Evolutionary conservation across 2,329 filamentous ascomycete species (phyloP), one percentile per base, ranked within the genome.

Genomic region (Berkeleyomyces rouxiae): DNA sequence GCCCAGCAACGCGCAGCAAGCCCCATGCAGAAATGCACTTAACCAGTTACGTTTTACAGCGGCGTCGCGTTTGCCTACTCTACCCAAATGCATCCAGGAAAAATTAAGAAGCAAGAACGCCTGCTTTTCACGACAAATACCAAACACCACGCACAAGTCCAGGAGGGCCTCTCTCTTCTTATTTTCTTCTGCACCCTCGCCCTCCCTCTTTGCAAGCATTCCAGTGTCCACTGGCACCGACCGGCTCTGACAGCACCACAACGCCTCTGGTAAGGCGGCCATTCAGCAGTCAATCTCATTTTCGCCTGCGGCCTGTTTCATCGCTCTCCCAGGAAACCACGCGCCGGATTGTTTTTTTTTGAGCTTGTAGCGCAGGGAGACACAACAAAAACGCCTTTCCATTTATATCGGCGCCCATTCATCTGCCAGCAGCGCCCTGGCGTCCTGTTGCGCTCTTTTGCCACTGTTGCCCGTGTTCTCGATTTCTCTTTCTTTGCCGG

Each of bases 291-390:
- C 44, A 51, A n/a, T 51, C 37, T 46, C 51, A 47, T 46, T 58
- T 58, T 58, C 39, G 10, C 44, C 42, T 13, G 33, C 7, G 40
- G 42, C 37, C 53, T 46, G 47, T 62, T 62, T 58, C 51, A 58
- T n/a, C 23, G 13, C 46, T 62, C 51, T 58, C 51, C 61, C 37
- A 13, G 51, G 42, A 53, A 55, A 62, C 61, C 61, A 36, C 61
- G 61, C 61, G 46, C 59, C 31, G 47, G 47, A 44, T 53, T 61
- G 44, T 36, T 49, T 10, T 53, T 53, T 31, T 53, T 13, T 6
- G 33, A 36, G 2, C 49, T 33, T 37, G 13, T 23, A 23, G 23
- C 23, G 7, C 49, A 53, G 49, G 31, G 31, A 53, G 49, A 53
- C 49, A 53, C 33, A 31, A 53, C 10, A 31, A 31, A 11, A 36